Evolutionary conservation across 441 rosid species (phyloP), one percentile per base, ranked within the genome.

Genomic region (Croton laevigatus): DNA sequence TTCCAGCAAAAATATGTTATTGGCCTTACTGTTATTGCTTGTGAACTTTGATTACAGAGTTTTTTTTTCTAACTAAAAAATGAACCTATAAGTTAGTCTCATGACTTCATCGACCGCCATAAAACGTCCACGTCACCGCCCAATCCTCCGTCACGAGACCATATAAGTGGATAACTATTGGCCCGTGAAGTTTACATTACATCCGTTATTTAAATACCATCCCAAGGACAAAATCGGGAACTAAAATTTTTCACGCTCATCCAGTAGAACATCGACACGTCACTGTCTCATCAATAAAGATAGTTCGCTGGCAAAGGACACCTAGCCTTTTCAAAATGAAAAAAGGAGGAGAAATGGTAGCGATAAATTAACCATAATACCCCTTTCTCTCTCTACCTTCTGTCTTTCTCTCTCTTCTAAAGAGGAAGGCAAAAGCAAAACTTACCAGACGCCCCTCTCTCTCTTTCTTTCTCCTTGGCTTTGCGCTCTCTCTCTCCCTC

Each of bases 211-310:
- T 74, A 49, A 20, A 6, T 22, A 3, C n/a, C 12, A 32, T 9
- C 11, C 2, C 0, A 37, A 55, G 80, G 71, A 53, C 52, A 71
- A 69, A 71, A 79, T 34, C 22, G 81, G 66, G 67, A 74, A 71
- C 0, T 0, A 8, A 20, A 60, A 45, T 3, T 6, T 48, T 57
- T 46, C 75, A 68, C 54, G 68, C 45, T 3, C 34, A 14, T 0
- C 81, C 78, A 78, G 62, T 78, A 8, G 19, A 0, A 49, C 17
- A 6, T n/a, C 1, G 64, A 54, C 85, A 81, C 86, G 75, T 73
- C 73, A 59, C 8, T 67, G 62, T 63, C 51, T 12, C 9, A 65
- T 59, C 59, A 48, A 48, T 37, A 49, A 66, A 79, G 76, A 71
- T 55, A 70, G 48, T 73, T 72, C 76, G 73, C 62, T 73, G 77